Evolutionary conservation across 306 rosid genomes (phyloP), one percentile per base, ranked within the genome.

Genomic region (Prinsepia uniflora): DNA sequence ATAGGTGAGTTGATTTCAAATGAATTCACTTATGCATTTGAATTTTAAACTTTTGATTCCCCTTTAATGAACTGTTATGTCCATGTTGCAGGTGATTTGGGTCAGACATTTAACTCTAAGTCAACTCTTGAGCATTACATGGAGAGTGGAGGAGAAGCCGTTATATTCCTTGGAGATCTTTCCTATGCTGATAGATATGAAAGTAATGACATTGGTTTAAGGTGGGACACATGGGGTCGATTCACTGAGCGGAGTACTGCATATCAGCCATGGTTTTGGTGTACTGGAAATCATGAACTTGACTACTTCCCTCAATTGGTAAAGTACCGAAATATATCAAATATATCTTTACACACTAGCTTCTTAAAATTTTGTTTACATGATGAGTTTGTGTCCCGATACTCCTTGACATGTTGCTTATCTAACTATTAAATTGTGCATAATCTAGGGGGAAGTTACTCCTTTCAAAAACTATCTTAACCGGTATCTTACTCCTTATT

Each of bases 211-310:
- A 89, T 95, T 34, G 97, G 99, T 63, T 56, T 87, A 71, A 75
- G 97, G 76, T 95, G 99, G 99, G 99, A 95, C 78, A 74, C 97
- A 36, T 95, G 96, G 96, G 99, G 87, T 68, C 90, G 84, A 53
- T 91, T 95, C 19, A 68, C 73, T 44, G 99, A 91, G 81, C 83
- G 18, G 77, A 95, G 96, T 76, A 58, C 90, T 66, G 97, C 97
- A 20, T 89, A 89, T 86, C 96, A 95, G 66, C 88, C 96, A 34
- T 95, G 99, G 99, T 82, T 91, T 71, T 95, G 99, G 99, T 74
- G 82, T 47, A 80, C 84, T 3, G 99, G 99, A 62, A 95, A 95
- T 81, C 99, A 95, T 46, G 99, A 95, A 85, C 82, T 95, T 70
- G 99, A 91, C 0, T 95, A 74, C 87, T 81, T 95, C 88, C 97